Percentiles rank a stretch among this genome's conserved stretches.
phyloP scores from a whole-genome alignment of 2,329 filamentous ascomycete species.

The Alternaria gaisen region DNA sequence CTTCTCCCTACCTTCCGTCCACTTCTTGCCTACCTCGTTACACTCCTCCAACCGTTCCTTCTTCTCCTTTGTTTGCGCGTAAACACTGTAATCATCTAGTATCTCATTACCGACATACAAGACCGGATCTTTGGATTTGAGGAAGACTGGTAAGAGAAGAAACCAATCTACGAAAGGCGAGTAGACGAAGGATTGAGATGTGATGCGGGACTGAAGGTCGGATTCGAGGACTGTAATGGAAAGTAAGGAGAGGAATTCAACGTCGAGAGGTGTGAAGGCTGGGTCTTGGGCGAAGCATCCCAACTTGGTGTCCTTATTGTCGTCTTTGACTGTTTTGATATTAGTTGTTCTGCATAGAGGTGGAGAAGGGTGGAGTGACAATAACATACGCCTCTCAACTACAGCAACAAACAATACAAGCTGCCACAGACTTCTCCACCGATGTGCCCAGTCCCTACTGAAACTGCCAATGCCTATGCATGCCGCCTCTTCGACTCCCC shows the following conservation, averaged over 20 bases:
- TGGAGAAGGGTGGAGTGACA: background rate
- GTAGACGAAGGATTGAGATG: constrained; percentile 38
- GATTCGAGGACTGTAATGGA: constrained; percentile 26
- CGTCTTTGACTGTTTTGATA: background rate
- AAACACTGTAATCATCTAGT: constrained; percentile 39
- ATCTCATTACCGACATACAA: constrained; percentile 51
- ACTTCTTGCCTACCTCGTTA: constrained; percentile 39
- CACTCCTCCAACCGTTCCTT: constrained; percentile 35
- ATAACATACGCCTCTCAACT: constrained; percentile 21
- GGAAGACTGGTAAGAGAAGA: constrained; percentile 42
- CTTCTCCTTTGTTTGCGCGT: constrained; percentile 37
- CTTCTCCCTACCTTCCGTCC: constrained; percentile 27
- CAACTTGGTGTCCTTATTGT: constrained; percentile 5
- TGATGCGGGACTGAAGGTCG: constrained; percentile 33
- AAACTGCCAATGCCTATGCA: constrained; percentile 51
- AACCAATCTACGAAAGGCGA: constrained; percentile 51
- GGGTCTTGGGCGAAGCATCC: constrained; percentile 48
- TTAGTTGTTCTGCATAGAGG: background rate
- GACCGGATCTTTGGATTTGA: constrained; percentile 39
- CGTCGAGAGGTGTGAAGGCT: constrained; percentile 45
- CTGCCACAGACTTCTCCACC: constrained; percentile 49
- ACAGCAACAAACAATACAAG: constrained; percentile 46
- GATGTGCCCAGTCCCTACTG: constrained; percentile 47
- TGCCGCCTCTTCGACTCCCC: constrained; percentile 31
- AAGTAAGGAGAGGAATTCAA: constrained; percentile 36